Evolutionary conservation across 768 basidiomycete species (phyloP), one percentile per base, ranked within the genome.

Genomic region (Suillus subalutaceus): DNA sequence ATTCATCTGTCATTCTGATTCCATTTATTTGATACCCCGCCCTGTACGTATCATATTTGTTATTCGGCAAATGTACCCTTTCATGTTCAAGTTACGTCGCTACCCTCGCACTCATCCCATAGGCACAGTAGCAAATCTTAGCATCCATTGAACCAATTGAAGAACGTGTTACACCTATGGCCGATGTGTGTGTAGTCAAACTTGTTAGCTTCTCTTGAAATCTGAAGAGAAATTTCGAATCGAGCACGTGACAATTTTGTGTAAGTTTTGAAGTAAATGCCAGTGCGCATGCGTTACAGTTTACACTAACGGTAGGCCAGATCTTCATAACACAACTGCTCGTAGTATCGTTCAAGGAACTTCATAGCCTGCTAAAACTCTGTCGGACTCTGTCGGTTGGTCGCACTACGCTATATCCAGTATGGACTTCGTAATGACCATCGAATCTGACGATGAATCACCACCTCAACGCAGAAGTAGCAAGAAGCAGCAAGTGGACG

Each of bases 381-480:
- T 18, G 16, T 35, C 10, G 12, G 12, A 41, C 23, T 18, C 40
- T 37, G 55, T n/a, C 37, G 35, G 55, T 56, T n/a, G 55, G 20
- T 35, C 12, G 35, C n/a, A 41, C 16, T 26, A 30, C 58, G 18
- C 18, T n/a, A 38, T 16, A 59, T 43, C 18, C 30, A 60, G 30
- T 57, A 77, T 77, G 76, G 92, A 93, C 77, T 93, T 91, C 79
- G 83, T 94, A 61, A 86, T 92, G 86, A 95, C 94, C 1, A 84
- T 95, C 55, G 92, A 93, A 72, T 94, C 93, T 35, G 93, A 94
- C 70, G 79, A 79, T 26, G 92, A 93, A 74, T 87, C 86, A 40
- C 69, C 65, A n/a, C 67, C 73, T 26, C 67, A 32, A 53, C 71
- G 68, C 32, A 68, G 69, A 46, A 69, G 70, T 5, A 70, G 69